phyloP scores from a whole-genome alignment of 495 filamentous ascomycete genomes.

The Pyrenopolyporus hunteri region DNA sequence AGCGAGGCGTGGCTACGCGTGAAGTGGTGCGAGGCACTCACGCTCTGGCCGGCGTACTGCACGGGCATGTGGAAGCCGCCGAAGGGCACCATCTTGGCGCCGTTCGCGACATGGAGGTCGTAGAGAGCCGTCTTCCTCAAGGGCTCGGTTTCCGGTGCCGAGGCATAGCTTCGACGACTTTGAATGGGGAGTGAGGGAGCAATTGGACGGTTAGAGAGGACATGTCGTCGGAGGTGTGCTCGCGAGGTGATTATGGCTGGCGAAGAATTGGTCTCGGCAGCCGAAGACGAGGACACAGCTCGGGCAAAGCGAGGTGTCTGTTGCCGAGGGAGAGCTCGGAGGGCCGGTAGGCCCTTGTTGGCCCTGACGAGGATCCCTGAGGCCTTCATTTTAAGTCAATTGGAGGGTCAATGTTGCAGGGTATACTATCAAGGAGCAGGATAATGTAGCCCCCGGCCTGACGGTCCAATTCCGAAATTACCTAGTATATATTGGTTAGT shows the following conservation, averaged over 20 bases:
- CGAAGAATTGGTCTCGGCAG: constrained; percentile 13
- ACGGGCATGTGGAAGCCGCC: constrained; percentile 94
- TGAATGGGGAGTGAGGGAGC: not conserved
- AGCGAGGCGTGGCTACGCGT: constrained; percentile 84
- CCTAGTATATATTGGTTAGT: constrained; percentile 11
- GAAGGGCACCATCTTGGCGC: constrained; percentile 96
- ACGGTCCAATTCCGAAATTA: constrained; percentile 9
- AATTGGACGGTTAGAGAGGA: not conserved
- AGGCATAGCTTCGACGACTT: constrained; percentile 38
- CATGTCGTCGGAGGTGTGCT: constrained; percentile 11
- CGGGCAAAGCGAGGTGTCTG: constrained; percentile 9
- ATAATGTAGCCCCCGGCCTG: constrained; percentile 4
- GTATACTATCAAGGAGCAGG: not conserved
- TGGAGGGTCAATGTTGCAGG: constrained; percentile 23
- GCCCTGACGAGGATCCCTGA: constrained; percentile 36
- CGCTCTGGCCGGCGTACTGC: constrained; percentile 75
- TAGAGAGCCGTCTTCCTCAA: constrained; percentile 79
- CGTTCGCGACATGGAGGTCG: constrained; percentile 77
- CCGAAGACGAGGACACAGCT: constrained; percentile 17
- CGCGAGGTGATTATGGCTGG: constrained; percentile 26
- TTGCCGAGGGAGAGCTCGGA: constrained; percentile 18
- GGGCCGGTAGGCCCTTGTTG: constrained; percentile 32
- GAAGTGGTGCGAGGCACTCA: constrained; percentile 83
- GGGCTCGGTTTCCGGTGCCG: constrained; percentile 42
- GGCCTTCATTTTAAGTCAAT: constrained; percentile 46